These are phyloP conservation scores for Acanthamoeba comandoni DNA, from an alignment of 208 protist genomes.

Conservation along the genomic window DNA sequence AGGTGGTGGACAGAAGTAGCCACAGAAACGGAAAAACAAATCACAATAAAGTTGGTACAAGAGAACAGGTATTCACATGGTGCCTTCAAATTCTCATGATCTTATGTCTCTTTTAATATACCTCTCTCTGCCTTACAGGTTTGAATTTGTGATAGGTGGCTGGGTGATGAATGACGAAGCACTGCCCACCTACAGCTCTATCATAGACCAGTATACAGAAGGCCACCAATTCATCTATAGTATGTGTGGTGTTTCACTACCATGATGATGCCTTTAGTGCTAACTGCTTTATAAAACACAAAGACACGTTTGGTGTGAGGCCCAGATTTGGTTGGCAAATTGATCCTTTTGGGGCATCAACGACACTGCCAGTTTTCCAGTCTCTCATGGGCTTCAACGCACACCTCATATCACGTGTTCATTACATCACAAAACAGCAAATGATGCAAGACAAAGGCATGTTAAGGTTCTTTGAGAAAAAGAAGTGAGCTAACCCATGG, in stretches of 20 bases:
- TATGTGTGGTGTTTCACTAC: constrained; percentile 4
- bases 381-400: constrained; percentile 48
- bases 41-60: neutral
- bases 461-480: neutral
- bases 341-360: constrained; percentile 66
- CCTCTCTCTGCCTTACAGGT: neutral
- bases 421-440: neutral
- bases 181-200: constrained; percentile 69
- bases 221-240: constrained; percentile 78
- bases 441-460: constrained; percentile 9
- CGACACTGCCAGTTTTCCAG: neutral
- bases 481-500: neutral
- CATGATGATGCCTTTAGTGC: too few species aligned
- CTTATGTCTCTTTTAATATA: neutral
- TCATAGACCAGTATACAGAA: constrained; percentile 80
- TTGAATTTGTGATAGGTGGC: constrained; percentile 76
- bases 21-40: neutral
- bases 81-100: neutral
- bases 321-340: constrained; percentile 49
- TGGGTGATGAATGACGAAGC: constrained; percentile 85
- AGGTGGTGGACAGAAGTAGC: constrained; percentile 11
- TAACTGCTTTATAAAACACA: too few species aligned
- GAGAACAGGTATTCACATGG: neutral
- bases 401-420: constrained; percentile 19
- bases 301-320: constrained; percentile 15